Percentiles rank a stretch among this genome's conserved stretches.
Conservation (phyloP, 2,329 filamentous ascomycete genomes). For the Cladosporium sp. region DNA sequence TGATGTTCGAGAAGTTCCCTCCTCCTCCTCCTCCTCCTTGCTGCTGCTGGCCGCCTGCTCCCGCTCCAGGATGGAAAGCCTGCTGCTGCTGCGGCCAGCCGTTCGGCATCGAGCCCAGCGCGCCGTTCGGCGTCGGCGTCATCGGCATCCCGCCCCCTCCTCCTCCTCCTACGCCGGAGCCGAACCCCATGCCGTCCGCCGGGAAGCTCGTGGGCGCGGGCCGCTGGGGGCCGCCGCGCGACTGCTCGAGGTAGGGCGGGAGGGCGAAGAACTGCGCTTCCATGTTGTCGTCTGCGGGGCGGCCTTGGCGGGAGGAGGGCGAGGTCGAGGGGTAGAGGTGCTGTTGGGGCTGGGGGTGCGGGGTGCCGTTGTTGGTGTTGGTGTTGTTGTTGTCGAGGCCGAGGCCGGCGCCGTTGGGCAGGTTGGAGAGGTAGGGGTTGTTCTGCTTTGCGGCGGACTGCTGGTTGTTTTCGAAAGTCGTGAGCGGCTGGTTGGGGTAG, state of each 20-base stretch:
- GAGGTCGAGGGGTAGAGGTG: conserved; percentile 3
- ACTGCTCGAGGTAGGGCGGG: conserved; percentile 63
- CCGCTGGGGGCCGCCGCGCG: conserved; percentile 30
- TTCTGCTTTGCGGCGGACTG: conserved; percentile 27
- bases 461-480: conserved; percentile 45
- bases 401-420: background rate
- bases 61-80: conserved; percentile 15
- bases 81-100: conserved; percentile 17
- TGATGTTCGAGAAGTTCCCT: conserved; percentile 24
- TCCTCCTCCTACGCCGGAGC: background rate
- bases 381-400: background rate
- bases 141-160: background rate
- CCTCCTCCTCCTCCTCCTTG: conserved; percentile 9
- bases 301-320: conserved; percentile 14
- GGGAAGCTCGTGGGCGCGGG: conserved; percentile 15
- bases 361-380: conserved; percentile 14
- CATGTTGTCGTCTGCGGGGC: conserved; percentile 48
- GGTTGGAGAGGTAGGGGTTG: conserved; percentile 5
- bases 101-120: conserved; percentile 19
- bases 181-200: conserved; percentile 1
- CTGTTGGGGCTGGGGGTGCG: background rate
- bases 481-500: conserved; percentile 71
- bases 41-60: conserved; percentile 3
- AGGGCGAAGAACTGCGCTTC: conserved; percentile 69
- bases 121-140: conserved; percentile 10